phyloP scores from a whole-genome alignment of 495 filamentous ascomycete genomes.

The Penicillium waksmanii region DNA sequence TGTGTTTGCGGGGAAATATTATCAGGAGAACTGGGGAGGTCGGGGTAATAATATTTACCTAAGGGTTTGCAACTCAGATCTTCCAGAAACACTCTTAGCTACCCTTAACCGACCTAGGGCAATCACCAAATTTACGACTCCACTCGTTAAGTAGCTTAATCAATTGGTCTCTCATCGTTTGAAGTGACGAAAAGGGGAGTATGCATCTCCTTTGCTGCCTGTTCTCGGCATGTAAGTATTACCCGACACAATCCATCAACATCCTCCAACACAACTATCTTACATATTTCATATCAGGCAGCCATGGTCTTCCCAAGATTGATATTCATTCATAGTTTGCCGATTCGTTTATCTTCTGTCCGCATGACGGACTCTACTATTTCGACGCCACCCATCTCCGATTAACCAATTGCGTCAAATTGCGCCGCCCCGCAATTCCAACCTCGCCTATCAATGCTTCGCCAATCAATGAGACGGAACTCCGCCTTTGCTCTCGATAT shows the following conservation, averaged over 20 bases:
- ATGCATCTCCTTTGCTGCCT: too few species aligned
- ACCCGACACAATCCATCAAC: too few species aligned
- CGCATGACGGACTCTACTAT: constrained; percentile 7
- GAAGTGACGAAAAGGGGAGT: too few species aligned
- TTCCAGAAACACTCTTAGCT: neutral
- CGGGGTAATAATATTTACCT: constrained; percentile 15
- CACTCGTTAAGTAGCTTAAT: neutral
- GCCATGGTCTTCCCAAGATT: neutral
- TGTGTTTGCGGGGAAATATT: constrained; percentile 8
- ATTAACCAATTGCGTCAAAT: constrained; percentile 34
- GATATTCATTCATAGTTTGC: neutral
- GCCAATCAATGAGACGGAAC: constrained; percentile 1
- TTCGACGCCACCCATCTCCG: neutral
- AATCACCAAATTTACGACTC: neutral
- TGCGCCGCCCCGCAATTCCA: constrained; percentile 19
- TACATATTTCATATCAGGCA: neutral
- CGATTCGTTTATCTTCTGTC: constrained; percentile 3
- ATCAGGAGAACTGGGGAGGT: constrained; percentile 3
- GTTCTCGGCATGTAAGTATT: too few species aligned
- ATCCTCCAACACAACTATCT: neutral
- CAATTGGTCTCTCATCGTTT: too few species aligned
- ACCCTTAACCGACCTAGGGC: neutral
- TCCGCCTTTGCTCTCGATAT: neutral
- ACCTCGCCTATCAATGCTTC: constrained; percentile 6
- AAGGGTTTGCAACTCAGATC: neutral